Percentiles rank a stretch among this genome's conserved stretches.
These are phyloP conservation scores for Ampelomyces quisqualis DNA, from an alignment of 2,329 filamentous ascomycete genomes.

Conservation along the genomic window DNA sequence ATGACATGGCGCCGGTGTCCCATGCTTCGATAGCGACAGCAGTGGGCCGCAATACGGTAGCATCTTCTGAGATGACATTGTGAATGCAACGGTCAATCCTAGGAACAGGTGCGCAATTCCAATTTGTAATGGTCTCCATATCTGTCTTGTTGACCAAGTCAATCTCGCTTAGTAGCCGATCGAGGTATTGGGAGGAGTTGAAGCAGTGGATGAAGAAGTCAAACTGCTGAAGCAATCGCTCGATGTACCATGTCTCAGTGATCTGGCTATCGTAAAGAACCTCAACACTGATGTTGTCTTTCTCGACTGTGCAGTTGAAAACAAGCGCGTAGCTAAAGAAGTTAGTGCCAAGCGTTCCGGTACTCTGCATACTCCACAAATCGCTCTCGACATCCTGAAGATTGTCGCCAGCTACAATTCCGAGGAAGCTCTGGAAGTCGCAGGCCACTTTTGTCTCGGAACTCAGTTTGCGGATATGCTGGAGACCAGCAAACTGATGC, in stretches of 20 bases:
- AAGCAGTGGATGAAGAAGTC: constrained; percentile 29
- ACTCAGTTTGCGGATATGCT: constrained; percentile 46
- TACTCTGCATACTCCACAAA: constrained; percentile 37
- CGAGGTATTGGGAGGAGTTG: constrained; percentile 15
- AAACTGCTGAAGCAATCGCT: constrained; percentile 33
- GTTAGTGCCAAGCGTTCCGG: constrained; percentile 36
- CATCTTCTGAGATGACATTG: constrained; percentile 28
- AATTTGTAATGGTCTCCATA: constrained; percentile 18
- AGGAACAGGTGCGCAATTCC: constrained; percentile 30
- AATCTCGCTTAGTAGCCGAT: constrained; percentile 18
- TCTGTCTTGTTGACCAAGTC: constrained; percentile 26
- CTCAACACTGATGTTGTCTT: constrained; percentile 26
- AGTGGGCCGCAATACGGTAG: constrained; percentile 18
- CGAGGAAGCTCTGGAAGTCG: constrained; percentile 51
- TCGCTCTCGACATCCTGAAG: constrained; percentile 31
- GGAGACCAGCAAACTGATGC: constrained; percentile 48
- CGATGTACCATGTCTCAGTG: constrained; percentile 30
- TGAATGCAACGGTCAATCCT: constrained; percentile 34
- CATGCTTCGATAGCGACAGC: constrained; percentile 32
- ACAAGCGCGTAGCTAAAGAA: constrained; percentile 42
- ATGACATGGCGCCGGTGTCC: constrained; percentile 30
- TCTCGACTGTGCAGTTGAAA: constrained; percentile 33
- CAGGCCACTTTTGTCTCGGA: constrained; percentile 47
- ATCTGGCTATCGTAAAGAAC: constrained; percentile 34
- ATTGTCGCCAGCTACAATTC: constrained; percentile 42